phyloP scores from a whole-genome alignment of 2,329 filamentous ascomycete genomes.

The Gliomastix tumulicola region DNA sequence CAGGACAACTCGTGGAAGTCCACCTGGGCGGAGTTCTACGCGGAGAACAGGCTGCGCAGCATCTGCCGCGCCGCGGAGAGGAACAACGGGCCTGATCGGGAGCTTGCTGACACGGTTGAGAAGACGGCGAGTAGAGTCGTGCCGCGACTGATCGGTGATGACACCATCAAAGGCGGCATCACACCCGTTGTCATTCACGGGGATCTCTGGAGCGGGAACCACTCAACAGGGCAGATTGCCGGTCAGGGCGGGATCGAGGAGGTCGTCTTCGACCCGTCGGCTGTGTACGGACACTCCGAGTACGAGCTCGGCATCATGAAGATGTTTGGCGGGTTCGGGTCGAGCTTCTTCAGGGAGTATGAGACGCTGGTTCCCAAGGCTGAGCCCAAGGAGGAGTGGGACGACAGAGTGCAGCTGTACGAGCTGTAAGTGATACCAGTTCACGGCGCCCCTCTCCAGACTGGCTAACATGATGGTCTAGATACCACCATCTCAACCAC shows the following conservation, averaged over 20 bases:
- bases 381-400: conserved; percentile 75
- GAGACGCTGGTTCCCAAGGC: conserved; percentile 67
- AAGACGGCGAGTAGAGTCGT: conserved; percentile 58
- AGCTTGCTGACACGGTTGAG: conserved; percentile 59
- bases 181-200: conserved; percentile 81
- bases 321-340: conserved; percentile 79
- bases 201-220: conserved; percentile 90
- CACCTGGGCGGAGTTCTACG: conserved; percentile 79
- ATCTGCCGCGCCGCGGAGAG: conserved; percentile 52
- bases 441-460: conserved; percentile 9
- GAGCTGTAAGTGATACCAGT: conserved; percentile 57
- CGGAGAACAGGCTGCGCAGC: conserved; percentile 61
- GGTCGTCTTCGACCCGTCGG: conserved; percentile 75
- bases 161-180: conserved; percentile 52
- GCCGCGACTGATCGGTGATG: conserved; percentile 66
- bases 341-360: conserved; percentile 70
- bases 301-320: conserved; percentile 91
- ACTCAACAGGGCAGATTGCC: conserved; percentile 57
- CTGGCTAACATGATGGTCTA: conserved; percentile 27
- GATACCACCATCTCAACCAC: conserved; percentile 88
- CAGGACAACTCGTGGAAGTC: conserved; percentile 65
- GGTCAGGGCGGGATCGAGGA: conserved; percentile 53
- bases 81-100: conserved; percentile 57
- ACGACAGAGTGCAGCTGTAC: conserved; percentile 76
- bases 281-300: conserved; percentile 80